These are phyloP conservation scores for Eucalyptus tenuipes DNA, from an alignment of 345 rosid species.

Conservation along the genomic window DNA sequence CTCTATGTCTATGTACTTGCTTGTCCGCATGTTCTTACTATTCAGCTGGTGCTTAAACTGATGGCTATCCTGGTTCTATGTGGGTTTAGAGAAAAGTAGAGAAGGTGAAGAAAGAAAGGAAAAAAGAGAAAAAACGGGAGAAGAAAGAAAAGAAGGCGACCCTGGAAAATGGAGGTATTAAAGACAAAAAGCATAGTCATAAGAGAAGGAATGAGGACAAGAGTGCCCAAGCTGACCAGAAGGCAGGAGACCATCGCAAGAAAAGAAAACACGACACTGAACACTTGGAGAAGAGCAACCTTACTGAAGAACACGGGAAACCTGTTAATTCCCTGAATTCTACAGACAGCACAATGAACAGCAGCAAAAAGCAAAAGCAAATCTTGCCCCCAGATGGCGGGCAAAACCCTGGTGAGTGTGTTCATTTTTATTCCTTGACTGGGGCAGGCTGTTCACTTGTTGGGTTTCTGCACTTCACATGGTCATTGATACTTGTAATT, in stretches of 20 bases:
- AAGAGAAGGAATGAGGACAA: constrained; percentile 24
- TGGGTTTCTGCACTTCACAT: constrained; percentile 37
- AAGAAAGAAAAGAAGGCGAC: constrained; percentile 15
- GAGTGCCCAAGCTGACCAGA: constrained; percentile 10
- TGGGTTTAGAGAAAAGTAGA: constrained; percentile 22
- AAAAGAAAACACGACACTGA: background rate
- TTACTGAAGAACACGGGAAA: constrained; percentile 15
- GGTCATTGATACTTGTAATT: constrained; percentile 32
- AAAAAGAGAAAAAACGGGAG: constrained; percentile 7
- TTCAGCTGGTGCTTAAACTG: background rate
- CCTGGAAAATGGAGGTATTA: constrained; percentile 5
- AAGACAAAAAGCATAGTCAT: constrained; percentile 16
- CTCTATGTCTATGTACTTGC: background rate
- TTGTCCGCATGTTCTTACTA: background rate
- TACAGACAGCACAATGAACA: background rate
- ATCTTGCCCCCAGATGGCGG: constrained; percentile 12
- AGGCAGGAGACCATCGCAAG: constrained; percentile 13
- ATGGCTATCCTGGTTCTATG: constrained; percentile 7
- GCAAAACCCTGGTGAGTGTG: constrained; percentile 58
- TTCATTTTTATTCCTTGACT: constrained; percentile 29
- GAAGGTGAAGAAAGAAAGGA: constrained; percentile 12
- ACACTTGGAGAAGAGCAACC: constrained; percentile 10
- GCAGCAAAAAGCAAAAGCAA: constrained; percentile 24
- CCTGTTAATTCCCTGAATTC: constrained; percentile 26
- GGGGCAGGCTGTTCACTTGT: constrained; percentile 47